phyloP scores from a whole-genome alignment of 176 grass and related monocot genomes.

The Triticum timopheevii region DNA sequence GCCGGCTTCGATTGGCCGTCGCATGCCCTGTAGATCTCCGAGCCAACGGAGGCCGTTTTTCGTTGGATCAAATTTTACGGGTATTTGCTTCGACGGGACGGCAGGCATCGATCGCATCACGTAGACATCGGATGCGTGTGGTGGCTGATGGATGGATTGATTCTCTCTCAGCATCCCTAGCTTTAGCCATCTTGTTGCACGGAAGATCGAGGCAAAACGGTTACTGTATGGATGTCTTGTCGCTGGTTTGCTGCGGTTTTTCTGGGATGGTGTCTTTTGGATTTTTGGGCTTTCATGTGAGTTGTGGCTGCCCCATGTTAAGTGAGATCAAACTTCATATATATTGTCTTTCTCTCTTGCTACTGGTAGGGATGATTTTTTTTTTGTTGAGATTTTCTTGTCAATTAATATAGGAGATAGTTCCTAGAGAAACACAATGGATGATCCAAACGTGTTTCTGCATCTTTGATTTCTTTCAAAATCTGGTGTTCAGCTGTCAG shows the following conservation, averaged over 20 bases:
- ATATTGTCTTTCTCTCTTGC: not conserved
- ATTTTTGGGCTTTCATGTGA: not conserved
- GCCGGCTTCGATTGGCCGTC: not conserved
- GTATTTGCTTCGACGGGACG: not conserved
- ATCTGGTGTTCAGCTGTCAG: not conserved
- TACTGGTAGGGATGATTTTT: not conserved
- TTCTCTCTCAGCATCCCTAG: not conserved
- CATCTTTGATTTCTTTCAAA: not conserved
- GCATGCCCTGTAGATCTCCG: not conserved
- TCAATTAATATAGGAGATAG: not conserved
- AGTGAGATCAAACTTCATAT: not conserved
- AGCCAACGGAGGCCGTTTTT: not conserved
- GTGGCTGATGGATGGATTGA: not conserved
- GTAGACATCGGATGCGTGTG: not conserved
- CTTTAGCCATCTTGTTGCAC: not conserved
- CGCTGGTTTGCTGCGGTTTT: not conserved
- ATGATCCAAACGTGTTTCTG: not conserved
- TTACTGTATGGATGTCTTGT: conserved; percentile 1
- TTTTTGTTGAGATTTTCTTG: not conserved
- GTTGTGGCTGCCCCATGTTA: not conserved
- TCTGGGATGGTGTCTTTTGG: not conserved
- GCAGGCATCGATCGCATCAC: not conserved
- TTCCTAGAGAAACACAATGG: too few species aligned
- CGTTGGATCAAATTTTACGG: not conserved
- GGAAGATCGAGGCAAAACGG: not conserved